Percentiles rank a stretch among this genome's conserved stretches.
phyloP scores from a whole-genome alignment of 1,139 yeast species.

The Zygoascus sp. region DNA sequence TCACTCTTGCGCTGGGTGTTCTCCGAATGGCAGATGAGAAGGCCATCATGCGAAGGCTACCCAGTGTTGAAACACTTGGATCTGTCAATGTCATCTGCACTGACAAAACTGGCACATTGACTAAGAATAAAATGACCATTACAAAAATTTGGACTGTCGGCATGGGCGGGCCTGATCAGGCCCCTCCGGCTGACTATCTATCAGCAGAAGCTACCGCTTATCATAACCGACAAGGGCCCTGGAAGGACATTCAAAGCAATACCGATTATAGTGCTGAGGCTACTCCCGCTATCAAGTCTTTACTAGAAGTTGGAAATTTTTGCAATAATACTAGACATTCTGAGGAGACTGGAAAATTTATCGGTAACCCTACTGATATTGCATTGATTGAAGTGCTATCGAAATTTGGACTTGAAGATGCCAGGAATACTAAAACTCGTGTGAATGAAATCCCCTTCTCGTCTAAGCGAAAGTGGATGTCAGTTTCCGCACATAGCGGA shows the following conservation, averaged over 20 bases:
- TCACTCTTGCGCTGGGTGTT: slow-evolving; percentile 91
- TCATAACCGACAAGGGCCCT: slow-evolving; percentile 17
- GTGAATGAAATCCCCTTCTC: slow-evolving; percentile 77
- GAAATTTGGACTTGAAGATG: slow-evolving; percentile 67
- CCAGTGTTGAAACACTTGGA: slow-evolving; percentile 93
- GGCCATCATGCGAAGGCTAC: slow-evolving; percentile 89
- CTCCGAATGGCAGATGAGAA: slow-evolving; percentile 89
- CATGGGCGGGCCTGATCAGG: slow-evolving; percentile 46
- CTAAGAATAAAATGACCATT: slow-evolving; percentile 91
- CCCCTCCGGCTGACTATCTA: not conserved
- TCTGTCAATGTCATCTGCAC: slow-evolving; percentile 93
- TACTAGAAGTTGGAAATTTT: slow-evolving; percentile 64
- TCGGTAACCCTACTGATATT: slow-evolving; percentile 93
- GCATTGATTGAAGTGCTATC: slow-evolving; percentile 75
- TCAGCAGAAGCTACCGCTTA: slow-evolving; percentile 12
- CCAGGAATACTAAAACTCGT: slow-evolving; percentile 55
- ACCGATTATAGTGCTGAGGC: slow-evolving; percentile 15
- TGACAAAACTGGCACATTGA: slow-evolving; percentile 92
- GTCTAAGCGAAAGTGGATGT: slow-evolving; percentile 84
- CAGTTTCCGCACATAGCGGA: slow-evolving; percentile 62
- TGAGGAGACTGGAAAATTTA: slow-evolving; percentile 60
- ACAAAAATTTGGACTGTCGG: slow-evolving; percentile 80
- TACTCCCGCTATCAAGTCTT: slow-evolving; percentile 26
- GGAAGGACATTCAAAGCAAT: slow-evolving; percentile 22
- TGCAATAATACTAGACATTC: slow-evolving; percentile 73